phyloP scores from a whole-genome alignment of 2,329 filamentous ascomycete species.

The Pezicula carpinea region DNA sequence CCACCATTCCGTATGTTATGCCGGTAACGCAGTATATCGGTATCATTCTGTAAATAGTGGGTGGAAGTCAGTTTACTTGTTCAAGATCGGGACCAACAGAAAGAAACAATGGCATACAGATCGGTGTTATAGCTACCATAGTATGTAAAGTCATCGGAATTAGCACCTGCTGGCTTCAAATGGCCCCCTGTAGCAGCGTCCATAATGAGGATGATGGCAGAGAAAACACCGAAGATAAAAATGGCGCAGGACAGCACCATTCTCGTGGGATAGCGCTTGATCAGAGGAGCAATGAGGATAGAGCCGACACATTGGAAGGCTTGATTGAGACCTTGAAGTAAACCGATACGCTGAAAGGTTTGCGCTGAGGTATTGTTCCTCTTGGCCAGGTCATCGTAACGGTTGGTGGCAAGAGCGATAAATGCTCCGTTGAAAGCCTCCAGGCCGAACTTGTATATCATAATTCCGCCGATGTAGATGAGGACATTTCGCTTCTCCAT shows the following conservation, averaged over 20 bases:
- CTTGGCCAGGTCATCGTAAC: slow-evolving; percentile 41
- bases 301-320: slow-evolving; percentile 46
- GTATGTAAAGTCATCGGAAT: slow-evolving; percentile 37
- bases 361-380: slow-evolving; percentile 26
- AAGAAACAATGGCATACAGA: too few relatives aligned
- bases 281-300: slow-evolving; percentile 45
- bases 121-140: slow-evolving; percentile 43
- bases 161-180: slow-evolving; percentile 30
- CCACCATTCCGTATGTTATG: slow-evolving; percentile 43
- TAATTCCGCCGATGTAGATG: slow-evolving; percentile 44
- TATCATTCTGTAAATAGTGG: slow-evolving; percentile 36
- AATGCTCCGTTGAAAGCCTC: slow-evolving; percentile 48
- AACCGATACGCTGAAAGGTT: slow-evolving; percentile 42
- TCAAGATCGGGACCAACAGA: too few relatives aligned
- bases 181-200: slow-evolving; percentile 45
- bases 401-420: slow-evolving; percentile 43
- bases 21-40: slow-evolving; percentile 41
- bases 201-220: slow-evolving; percentile 36
- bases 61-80: too few relatives aligned
- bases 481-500: slow-evolving; percentile 40
- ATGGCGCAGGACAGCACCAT: slow-evolving; percentile 40
- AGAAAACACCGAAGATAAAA: slow-evolving; percentile 41
- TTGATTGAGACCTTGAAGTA: slow-evolving; percentile 45
- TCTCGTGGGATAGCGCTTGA: slow-evolving; percentile 42
- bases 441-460: slow-evolving; percentile 47